Percentiles rank a stretch among this genome's conserved stretches.
Conservation (phyloP, 495 filamentous ascomycete genomes). For the Chaetomium tenue region DNA sequence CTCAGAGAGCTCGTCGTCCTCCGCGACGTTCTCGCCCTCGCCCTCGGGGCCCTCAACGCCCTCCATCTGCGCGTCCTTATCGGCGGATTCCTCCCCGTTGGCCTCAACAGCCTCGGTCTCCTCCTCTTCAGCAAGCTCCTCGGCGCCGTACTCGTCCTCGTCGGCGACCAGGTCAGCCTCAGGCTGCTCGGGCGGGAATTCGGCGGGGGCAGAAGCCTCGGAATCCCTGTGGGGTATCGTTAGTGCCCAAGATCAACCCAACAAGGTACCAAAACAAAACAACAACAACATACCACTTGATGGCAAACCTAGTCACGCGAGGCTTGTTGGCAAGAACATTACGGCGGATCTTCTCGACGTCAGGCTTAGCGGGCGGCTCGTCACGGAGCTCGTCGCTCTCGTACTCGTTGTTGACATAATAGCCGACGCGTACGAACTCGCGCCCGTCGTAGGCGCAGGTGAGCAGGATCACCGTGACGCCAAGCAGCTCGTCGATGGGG, state of each 20-base stretch:
- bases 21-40: slow-evolving; percentile 44
- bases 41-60: slow-evolving; percentile 59
- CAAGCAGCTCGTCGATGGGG: slow-evolving; percentile 89
- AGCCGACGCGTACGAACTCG: slow-evolving; percentile 97
- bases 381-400: slow-evolving; percentile 82
- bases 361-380: slow-evolving; percentile 85
- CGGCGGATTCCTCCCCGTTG: slow-evolving; percentile 45
- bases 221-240: slow-evolving; percentile 65
- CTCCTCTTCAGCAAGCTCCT: slow-evolving; percentile 70
- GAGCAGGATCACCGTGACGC: slow-evolving; percentile 94
- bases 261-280: not conserved
- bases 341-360: slow-evolving; percentile 84
- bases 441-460: slow-evolving; percentile 94
- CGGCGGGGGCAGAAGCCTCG: slow-evolving; percentile 89
- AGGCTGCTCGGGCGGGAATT: slow-evolving; percentile 96
- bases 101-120: slow-evolving; percentile 52
- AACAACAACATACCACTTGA: slow-evolving; percentile 76
- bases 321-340: slow-evolving; percentile 97
- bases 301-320: slow-evolving; percentile 94
- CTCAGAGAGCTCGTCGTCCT: slow-evolving; percentile 76
- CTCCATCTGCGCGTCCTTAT: slow-evolving; percentile 81
- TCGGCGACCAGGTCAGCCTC: slow-evolving; percentile 85
- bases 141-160: slow-evolving; percentile 85
- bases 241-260: not conserved
- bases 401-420: slow-evolving; percentile 99